A percentile compares a stretch with the other conserved stretches of the same genome.
Conservation (phyloP, 1,139 yeast genomes). For the Zygoascus sp. region DNA sequence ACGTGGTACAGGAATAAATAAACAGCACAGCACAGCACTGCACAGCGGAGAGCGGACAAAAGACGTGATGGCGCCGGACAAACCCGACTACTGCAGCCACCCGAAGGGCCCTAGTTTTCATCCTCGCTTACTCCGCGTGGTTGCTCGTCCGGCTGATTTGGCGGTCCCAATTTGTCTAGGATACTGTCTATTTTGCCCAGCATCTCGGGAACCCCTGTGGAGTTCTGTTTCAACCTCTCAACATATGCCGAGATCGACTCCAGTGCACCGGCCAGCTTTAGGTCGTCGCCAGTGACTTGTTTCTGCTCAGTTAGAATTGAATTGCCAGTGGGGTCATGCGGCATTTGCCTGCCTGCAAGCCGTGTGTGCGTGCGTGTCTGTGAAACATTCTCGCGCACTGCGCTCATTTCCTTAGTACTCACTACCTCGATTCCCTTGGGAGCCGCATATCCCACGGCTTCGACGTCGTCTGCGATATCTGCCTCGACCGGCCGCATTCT, state of each 20-base stretch:
- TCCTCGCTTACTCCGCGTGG: not conserved
- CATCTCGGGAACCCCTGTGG: slow-evolving; percentile 1
- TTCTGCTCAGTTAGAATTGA: too few species aligned
- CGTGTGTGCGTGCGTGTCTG: too few species aligned
- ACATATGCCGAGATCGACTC: not conserved
- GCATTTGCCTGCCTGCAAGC: too few species aligned
- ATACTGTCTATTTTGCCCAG: slow-evolving; percentile 1
- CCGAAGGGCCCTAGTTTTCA: too few species aligned
- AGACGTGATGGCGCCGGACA: too few species aligned
- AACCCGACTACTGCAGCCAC: too few species aligned
- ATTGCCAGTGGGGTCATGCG: too few species aligned
- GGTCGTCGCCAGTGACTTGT: too few species aligned
- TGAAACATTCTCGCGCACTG: too few species aligned
- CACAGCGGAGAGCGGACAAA: too few species aligned
- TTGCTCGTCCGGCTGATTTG: not conserved
- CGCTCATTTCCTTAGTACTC: not conserved
- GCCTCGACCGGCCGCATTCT: not conserved
- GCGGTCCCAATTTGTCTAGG: slow-evolving; percentile 5
- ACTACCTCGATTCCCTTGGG: not conserved
- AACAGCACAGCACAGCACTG: too few species aligned
- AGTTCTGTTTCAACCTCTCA: not conserved
- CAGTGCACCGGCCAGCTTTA: slow-evolving; percentile 2
- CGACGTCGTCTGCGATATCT: slow-evolving; percentile 5
- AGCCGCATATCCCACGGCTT: slow-evolving; percentile 9
- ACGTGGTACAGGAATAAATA: too few species aligned